Percentiles rank a stretch among this genome's conserved stretches.
These are phyloP conservation scores for Ascochyta viciae-villosae DNA, from an alignment of 2,329 filamentous ascomycete species.

Conservation along the genomic window DNA sequence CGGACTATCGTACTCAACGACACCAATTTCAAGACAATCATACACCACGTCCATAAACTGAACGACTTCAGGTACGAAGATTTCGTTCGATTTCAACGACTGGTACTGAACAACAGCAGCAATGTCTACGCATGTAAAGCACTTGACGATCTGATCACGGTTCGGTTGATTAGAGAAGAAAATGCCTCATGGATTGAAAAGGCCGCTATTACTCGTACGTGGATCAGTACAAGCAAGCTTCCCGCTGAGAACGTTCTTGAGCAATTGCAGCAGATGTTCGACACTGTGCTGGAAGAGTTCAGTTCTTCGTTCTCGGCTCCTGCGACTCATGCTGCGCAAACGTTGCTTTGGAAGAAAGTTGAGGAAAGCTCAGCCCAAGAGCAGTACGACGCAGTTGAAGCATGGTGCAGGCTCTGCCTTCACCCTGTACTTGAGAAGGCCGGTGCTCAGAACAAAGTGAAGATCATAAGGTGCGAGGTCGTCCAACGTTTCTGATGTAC, in stretches of 20 bases:
- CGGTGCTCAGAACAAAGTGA: slow-evolving; percentile 70
- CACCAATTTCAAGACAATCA: slow-evolving; percentile 67
- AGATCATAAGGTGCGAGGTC: slow-evolving; percentile 66
- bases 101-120: slow-evolving; percentile 34
- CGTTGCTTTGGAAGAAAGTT: slow-evolving; percentile 81
- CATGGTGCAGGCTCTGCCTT: slow-evolving; percentile 75
- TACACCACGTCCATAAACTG: slow-evolving; percentile 72
- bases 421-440: slow-evolving; percentile 71
- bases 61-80: slow-evolving; percentile 50
- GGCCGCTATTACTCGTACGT: slow-evolving; percentile 70
- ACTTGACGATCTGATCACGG: slow-evolving; percentile 69
- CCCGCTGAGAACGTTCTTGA: slow-evolving; percentile 46
- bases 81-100: neutral
- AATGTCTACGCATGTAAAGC: slow-evolving; percentile 52
- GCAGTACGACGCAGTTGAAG: slow-evolving; percentile 63
- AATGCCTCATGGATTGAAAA: slow-evolving; percentile 71
- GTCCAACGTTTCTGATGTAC: neutral
- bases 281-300: slow-evolving; percentile 56
- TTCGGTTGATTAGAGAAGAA: slow-evolving; percentile 60
- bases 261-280: slow-evolving; percentile 53
- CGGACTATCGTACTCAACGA: slow-evolving; percentile 66
- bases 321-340: slow-evolving; percentile 72
- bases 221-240: slow-evolving; percentile 65
- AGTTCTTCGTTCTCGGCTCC: slow-evolving; percentile 61
- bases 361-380: slow-evolving; percentile 64